Percentiles rank a stretch among this genome's conserved stretches.
phyloP scores from a whole-genome alignment of 371 early-diverging fungal genomes.

The Zancudomyces culisetae region DNA sequence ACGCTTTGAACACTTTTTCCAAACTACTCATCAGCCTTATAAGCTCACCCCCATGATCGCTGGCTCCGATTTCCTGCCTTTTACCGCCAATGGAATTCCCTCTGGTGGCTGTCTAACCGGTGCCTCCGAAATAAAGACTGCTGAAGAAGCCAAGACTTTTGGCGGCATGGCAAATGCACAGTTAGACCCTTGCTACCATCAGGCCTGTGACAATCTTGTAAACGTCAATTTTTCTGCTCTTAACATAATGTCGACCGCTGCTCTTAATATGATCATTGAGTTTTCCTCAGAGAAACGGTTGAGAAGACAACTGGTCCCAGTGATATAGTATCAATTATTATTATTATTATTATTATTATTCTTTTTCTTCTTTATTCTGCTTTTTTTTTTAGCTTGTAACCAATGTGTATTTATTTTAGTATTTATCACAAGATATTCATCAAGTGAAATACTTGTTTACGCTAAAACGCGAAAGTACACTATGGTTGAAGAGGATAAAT shows the following conservation, averaged over 20 bases:
- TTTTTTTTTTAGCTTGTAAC: no score
- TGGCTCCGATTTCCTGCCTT: slow-evolving; percentile 29
- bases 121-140: slow-evolving; percentile 38
- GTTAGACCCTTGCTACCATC: slow-evolving; percentile 46
- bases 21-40: slow-evolving; percentile 14
- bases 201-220: slow-evolving; percentile 20
- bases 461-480: no score
- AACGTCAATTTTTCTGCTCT: slow-evolving; percentile 22
- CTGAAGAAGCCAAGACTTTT: slow-evolving; percentile 30
- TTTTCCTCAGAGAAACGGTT: slow-evolving; percentile 7
- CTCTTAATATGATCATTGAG: slow-evolving; percentile 18
- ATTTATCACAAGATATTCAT: no score
- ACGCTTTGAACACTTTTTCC: slow-evolving; percentile 36
- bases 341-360: no score
- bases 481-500: no score
- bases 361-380: no score
- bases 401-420: no score
- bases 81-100: slow-evolving; percentile 28
- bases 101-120: slow-evolving; percentile 49
- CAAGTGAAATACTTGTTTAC: no score
- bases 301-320: slow-evolving; percentile 5
- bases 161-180: slow-evolving; percentile 47
- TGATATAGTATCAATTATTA: no score
- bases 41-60: slow-evolving; percentile 26
- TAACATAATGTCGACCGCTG: slow-evolving; percentile 18